Base-by-base conservation (phyloP, 1,284 basidiomycete species). In the Malassezia japonica region DNA sequence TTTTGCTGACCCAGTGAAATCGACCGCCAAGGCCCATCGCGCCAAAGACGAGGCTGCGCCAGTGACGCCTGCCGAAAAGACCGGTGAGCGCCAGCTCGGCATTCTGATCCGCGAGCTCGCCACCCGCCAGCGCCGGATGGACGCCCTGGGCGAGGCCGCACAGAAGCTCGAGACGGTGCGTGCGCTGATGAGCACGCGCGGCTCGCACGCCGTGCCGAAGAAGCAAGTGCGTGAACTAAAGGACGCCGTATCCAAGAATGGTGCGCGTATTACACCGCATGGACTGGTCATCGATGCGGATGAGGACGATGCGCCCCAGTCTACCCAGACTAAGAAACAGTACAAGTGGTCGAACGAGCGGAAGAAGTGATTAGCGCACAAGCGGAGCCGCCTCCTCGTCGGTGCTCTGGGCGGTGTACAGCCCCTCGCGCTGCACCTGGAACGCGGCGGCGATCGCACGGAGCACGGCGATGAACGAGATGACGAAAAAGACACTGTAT, bases 381-480 rank as follows among this genome's bases (percentile, higher is more conserved):
- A 91, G 80, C 10, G 88, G 87, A 18, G 83, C 84, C 49, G 86
- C 80, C 75, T 94, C 89, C 70, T 87, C 86, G 65, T 92, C 88
- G 60, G 60, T 51, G 27, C 55, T 43, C 6, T 38, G 8, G 37
- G 38, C 23, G 12, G n/a, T 9, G n/a, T 7, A 32, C 16, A 13
- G 31, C 27, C 46, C 53, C 28, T 41, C 80, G 79, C 44, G 89
- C 75, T 38, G 59, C 61, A 36, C 72, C 57, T 44, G 48, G 82
- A 41, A 63, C 48, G 49, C 72, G 57, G 82, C 81, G 52, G 77
- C 78, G 1, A 33, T 27, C 6, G 82, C 83, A 76, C 90, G 87
- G 70, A 83, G 66, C 45, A 94, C 85, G 77, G 85, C 88, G 56
- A 91, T 75, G 56, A 87, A 78, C 38, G 87, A 82, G 56, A 95